Evolutionary conservation across 257 asterid species (phyloP).

Genomic region (Rauvolfia tetraphylla): DNA sequence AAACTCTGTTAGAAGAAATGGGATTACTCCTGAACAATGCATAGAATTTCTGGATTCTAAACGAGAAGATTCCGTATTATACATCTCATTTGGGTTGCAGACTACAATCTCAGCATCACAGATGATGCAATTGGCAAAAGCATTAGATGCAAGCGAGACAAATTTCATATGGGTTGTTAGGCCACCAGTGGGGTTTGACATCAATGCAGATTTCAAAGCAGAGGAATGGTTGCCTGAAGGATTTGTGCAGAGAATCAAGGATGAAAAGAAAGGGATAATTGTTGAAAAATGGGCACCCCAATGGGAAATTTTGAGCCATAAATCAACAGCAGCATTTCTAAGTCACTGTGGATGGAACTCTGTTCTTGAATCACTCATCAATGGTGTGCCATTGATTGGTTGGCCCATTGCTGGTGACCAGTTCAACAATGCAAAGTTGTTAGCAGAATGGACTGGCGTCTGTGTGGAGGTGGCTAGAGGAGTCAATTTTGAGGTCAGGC

Average conservation of each 20-base stretch:
- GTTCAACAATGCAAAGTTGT: constrained; percentile 44
- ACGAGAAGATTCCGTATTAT: constrained; percentile 37
- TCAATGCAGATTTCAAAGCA: constrained; percentile 34
- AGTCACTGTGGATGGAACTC: constrained; percentile 76
- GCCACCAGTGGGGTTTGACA: constrained; percentile 53
- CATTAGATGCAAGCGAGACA: constrained; percentile 35
- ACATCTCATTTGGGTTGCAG: constrained; percentile 55
- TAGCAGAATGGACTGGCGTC: constrained; percentile 49
- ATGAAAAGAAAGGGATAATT: constrained; percentile 35
- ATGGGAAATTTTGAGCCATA: constrained; percentile 42
- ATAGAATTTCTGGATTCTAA: constrained; percentile 40
- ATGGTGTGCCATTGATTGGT: constrained; percentile 48
- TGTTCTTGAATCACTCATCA: constrained; percentile 44
- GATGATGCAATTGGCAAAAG: constrained; percentile 54
- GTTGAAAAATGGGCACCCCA: constrained; percentile 60
- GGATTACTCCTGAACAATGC: constrained; percentile 26
- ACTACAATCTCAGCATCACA: constrained; percentile 53
- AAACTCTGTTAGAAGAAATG: constrained; percentile 15
- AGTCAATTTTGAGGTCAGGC: constrained; percentile 41
- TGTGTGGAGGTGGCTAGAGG: constrained; percentile 67
- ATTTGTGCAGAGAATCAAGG: constrained; percentile 25
- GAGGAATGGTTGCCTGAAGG: constrained; percentile 70
- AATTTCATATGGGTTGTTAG: constrained; percentile 54
- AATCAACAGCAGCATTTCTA: constrained; percentile 39
- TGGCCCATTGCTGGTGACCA: constrained; percentile 74